Evolutionary conservation across 768 basidiomycete species (phyloP).

Genomic region (Rhizopogon rudus): DNA sequence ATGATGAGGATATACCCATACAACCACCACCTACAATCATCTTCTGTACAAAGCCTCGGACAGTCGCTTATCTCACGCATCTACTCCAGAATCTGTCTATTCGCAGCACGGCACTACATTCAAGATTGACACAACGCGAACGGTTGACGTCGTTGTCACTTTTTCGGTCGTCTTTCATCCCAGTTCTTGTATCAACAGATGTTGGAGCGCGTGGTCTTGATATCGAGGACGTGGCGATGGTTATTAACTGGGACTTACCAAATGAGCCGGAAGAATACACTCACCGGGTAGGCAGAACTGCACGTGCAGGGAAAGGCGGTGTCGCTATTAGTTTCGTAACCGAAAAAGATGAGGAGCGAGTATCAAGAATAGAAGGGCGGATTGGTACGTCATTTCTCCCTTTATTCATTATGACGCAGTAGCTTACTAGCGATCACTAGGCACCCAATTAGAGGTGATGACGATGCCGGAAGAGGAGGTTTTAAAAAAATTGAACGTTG

Average conservation of each 20-base stretch:
- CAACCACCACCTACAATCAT: slow-evolving; percentile 96
- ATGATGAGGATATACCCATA: slow-evolving; percentile 46
- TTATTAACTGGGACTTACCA: slow-evolving; percentile 97
- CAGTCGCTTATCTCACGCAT: slow-evolving; percentile 83
- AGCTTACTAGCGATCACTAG: slow-evolving; percentile 30
- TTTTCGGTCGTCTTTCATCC: slow-evolving; percentile 83
- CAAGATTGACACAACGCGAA: slow-evolving; percentile 88
- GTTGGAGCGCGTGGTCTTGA: slow-evolving; percentile 95
- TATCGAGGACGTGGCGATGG: slow-evolving; percentile 93
- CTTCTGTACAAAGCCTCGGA: slow-evolving; percentile 81
- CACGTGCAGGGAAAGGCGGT: slow-evolving; percentile 85
- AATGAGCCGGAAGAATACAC: slow-evolving; percentile 89
- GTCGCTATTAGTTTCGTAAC: slow-evolving; percentile 93
- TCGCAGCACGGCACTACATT: slow-evolving; percentile 87
- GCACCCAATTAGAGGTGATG: slow-evolving; percentile 73
- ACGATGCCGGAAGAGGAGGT: slow-evolving; percentile 74
- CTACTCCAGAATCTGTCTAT: slow-evolving; percentile 77
- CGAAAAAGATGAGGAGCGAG: slow-evolving; percentile 83
- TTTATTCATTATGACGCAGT: neutral
- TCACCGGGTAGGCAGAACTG: slow-evolving; percentile 92
- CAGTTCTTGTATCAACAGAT: slow-evolving; percentile 91
- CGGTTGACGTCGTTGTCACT: slow-evolving; percentile 78
- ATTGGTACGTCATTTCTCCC: slow-evolving; percentile 56
- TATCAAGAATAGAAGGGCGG: slow-evolving; percentile 78
- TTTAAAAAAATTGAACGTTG: slow-evolving; percentile 77